Conservation (phyloP, 345 rosid genomes). For the Heritiera littoralis region DNA sequence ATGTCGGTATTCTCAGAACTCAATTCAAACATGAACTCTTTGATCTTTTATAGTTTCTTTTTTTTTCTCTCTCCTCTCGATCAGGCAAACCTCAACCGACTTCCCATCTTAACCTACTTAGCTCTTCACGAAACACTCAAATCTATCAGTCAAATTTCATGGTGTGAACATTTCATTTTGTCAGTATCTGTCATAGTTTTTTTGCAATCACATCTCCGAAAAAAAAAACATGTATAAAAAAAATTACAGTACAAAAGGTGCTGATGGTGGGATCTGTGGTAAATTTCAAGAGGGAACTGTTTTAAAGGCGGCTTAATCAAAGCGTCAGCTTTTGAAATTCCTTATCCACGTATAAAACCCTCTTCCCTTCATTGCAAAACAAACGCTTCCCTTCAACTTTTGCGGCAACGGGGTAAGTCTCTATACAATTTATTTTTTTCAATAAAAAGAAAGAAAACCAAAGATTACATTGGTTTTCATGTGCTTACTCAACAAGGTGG, state of each 20-base stretch:
- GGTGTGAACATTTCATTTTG: conserved; percentile 24
- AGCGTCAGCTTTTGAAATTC: background rate
- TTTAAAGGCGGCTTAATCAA: conserved; percentile 16
- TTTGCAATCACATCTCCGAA: too few species aligned
- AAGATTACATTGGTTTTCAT: conserved; percentile 20
- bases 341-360: conserved; percentile 15
- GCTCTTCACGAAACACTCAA: background rate
- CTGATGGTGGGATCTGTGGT: background rate
- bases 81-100: conserved; percentile 17
- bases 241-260: background rate
- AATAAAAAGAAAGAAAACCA: background rate
- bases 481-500: conserved; percentile 42
- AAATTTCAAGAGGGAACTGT: background rate
- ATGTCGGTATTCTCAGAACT: conserved; percentile 13
- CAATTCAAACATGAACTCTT: conserved; percentile 32
- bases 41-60: background rate
- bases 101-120: background rate
- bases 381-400: background rate
- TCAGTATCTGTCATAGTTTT: background rate
- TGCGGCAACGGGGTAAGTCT: background rate
- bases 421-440: background rate
- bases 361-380: background rate
- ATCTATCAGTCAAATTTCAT: background rate
- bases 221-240: background rate
- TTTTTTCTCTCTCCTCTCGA: background rate